A percentile compares a stretch with the other conserved stretches of the same genome.
These are phyloP conservation scores for Acanthamoeba lenticulata DNA, from an alignment of 208 protist genomes.

Conservation along the genomic window DNA sequence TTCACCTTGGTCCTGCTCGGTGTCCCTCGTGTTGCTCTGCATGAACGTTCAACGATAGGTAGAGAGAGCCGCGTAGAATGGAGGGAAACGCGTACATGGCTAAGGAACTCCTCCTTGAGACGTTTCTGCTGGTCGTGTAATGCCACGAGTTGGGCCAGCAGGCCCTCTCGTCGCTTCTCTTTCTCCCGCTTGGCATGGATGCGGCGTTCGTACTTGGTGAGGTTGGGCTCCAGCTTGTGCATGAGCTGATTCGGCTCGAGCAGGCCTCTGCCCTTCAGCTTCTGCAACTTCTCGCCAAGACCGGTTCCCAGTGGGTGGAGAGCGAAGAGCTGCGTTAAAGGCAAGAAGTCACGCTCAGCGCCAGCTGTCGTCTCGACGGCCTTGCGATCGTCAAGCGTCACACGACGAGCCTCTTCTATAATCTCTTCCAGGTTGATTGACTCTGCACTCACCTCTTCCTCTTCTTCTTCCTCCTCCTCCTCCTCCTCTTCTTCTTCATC, in stretches of 20 bases:
- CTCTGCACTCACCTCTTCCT: no score
- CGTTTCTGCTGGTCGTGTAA: not conserved
- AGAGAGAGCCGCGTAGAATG: no score
- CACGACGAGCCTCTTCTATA: not conserved
- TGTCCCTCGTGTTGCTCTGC: no score
- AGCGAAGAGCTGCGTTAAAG: not conserved
- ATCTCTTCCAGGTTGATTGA: not conserved
- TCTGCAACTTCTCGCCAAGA: constrained; percentile 21
- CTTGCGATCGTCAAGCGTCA: not conserved
- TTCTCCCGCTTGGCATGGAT: not conserved
- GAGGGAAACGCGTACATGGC: no score
- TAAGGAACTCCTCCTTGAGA: not conserved
- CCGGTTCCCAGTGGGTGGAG: not conserved
- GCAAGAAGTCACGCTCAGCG: no score
- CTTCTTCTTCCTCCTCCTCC: not conserved
- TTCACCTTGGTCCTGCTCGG: no score
- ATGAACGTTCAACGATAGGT: no score
- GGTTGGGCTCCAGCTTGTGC: not conserved
- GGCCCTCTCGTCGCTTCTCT: not conserved
- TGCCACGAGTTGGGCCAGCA: not conserved
- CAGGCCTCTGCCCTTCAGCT: not conserved
- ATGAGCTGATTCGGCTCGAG: not conserved
- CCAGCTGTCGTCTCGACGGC: no score
- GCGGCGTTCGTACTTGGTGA: not conserved
- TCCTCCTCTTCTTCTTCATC: no score